These are phyloP conservation scores for Spiraea crenata DNA, from an alignment of 331 rosid genomes.

Conservation along the genomic window DNA sequence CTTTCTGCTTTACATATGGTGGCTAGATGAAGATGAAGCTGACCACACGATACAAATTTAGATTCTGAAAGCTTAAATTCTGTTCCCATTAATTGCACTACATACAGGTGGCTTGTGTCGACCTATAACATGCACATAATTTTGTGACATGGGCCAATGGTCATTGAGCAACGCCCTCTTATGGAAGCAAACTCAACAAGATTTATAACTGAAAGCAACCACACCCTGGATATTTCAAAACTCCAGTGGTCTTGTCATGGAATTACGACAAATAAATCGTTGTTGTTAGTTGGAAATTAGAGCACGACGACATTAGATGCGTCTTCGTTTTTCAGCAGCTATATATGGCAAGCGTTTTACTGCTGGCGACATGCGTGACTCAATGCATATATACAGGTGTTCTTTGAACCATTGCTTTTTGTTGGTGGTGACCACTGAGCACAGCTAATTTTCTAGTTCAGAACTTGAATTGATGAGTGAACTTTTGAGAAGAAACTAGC, in stretches of 20 bases:
- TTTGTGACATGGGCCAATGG: slow-evolving; percentile 27
- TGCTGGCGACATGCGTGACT: slow-evolving; percentile 27
- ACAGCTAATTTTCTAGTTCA: slow-evolving; percentile 15
- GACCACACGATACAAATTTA: background rate
- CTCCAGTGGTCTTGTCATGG: slow-evolving; percentile 27
- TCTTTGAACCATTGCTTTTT: slow-evolving; percentile 15
- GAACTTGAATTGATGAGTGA: background rate
- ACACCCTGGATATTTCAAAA: slow-evolving; percentile 55
- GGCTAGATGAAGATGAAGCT: slow-evolving; percentile 4
- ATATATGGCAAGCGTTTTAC: slow-evolving; percentile 12
- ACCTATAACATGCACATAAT: slow-evolving; percentile 27
- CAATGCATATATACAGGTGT: background rate
- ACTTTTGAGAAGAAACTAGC: background rate
- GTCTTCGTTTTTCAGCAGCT: slow-evolving; percentile 40
- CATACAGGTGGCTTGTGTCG: slow-evolving; percentile 26
- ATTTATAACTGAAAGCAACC: slow-evolving; percentile 38
- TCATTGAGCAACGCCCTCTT: slow-evolving; percentile 36
- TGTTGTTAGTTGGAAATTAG: slow-evolving; percentile 22
- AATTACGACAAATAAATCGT: slow-evolving; percentile 32
- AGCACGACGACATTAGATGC: slow-evolving; percentile 27
- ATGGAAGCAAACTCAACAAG: slow-evolving; percentile 33
- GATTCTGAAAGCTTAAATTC: background rate
- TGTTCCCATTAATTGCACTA: background rate
- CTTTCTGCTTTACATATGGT: background rate
- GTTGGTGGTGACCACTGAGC: background rate